These are phyloP conservation scores for Volvariella volvacea DNA, from an alignment of 1,284 basidiomycete species.

Conservation along the genomic window DNA sequence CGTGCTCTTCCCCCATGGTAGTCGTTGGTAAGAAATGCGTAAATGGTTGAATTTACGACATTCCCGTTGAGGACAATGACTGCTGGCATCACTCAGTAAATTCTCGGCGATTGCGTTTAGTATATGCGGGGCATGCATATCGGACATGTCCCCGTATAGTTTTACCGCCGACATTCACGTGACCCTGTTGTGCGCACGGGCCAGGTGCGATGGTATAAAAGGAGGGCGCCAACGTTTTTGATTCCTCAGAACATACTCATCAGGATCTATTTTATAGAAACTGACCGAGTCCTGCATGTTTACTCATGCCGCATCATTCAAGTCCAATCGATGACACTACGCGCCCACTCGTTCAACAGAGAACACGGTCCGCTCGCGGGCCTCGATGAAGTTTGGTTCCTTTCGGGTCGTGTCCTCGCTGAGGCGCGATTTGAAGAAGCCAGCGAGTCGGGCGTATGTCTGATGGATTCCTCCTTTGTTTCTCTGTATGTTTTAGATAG, in stretches of 20 bases:
- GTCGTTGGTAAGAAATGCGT: too few species aligned
- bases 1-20: too few species aligned
- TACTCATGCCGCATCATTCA: slow-evolving; percentile 77
- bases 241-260: slow-evolving; percentile 66
- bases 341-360: slow-evolving; percentile 72
- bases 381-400: slow-evolving; percentile 73
- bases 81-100: too few species aligned
- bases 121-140: too few species aligned
- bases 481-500: slow-evolving; percentile 10
- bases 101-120: too few species aligned
- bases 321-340: slow-evolving; percentile 70
- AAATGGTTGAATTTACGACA: too few species aligned
- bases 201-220: slow-evolving; percentile 35
- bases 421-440: slow-evolving; percentile 28
- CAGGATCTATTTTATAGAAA: slow-evolving; percentile 84
- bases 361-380: slow-evolving; percentile 53
- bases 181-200: slow-evolving; percentile 26
- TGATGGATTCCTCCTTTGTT: slow-evolving; percentile 68
- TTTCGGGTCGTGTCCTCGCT: slow-evolving; percentile 25
- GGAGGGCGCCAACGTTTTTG: slow-evolving; percentile 6
- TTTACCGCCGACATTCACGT: too few species aligned
- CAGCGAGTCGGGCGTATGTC: slow-evolving; percentile 69
- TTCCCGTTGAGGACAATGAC: too few species aligned
- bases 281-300: slow-evolving; percentile 87
- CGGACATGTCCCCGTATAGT: too few species aligned